phyloP scores from a whole-genome alignment of 306 rosid species.

The Fragaria nilgerrensis region DNA sequence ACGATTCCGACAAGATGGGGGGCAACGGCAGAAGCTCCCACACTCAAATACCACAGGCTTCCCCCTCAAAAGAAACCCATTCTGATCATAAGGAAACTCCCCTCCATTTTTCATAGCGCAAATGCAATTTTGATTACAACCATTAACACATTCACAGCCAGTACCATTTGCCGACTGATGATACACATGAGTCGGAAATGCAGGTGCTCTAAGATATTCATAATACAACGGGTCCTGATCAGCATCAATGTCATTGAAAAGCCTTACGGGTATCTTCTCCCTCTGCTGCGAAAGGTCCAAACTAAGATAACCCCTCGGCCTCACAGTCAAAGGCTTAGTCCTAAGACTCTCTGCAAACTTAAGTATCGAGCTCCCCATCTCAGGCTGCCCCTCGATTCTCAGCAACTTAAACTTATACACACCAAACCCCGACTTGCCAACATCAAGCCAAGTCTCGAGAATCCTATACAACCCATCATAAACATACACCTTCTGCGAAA shows the following conservation, averaged over 20 bases:
- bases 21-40: conserved; percentile 73
- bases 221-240: conserved; percentile 55
- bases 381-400: conserved; percentile 79
- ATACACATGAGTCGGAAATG: conserved; percentile 61
- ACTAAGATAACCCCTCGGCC: conserved; percentile 59
- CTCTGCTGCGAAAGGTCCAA: conserved; percentile 58
- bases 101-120: conserved; percentile 86
- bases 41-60: conserved; percentile 88
- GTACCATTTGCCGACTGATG: conserved; percentile 53
- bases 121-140: conserved; percentile 63
- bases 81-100: conserved; percentile 56
- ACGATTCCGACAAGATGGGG: conserved; percentile 77
- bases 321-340: conserved; percentile 42
- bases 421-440: conserved; percentile 92
- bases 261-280: conserved; percentile 54
- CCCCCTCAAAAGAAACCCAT: conserved; percentile 78
- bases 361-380: conserved; percentile 76
- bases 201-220: conserved; percentile 67
- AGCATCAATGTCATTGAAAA: conserved; percentile 75
- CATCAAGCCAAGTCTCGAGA: conserved; percentile 81
- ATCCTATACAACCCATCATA: conserved; percentile 91
- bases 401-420: conserved; percentile 75
- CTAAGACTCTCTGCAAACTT: conserved; percentile 58
- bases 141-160: conserved; percentile 62
- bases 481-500: conserved; percentile 67